A percentile compares a stretch with the other conserved stretches of the same genome.
Conservation (phyloP, 768 basidiomycete genomes). For the Kwoniella pini region DNA sequence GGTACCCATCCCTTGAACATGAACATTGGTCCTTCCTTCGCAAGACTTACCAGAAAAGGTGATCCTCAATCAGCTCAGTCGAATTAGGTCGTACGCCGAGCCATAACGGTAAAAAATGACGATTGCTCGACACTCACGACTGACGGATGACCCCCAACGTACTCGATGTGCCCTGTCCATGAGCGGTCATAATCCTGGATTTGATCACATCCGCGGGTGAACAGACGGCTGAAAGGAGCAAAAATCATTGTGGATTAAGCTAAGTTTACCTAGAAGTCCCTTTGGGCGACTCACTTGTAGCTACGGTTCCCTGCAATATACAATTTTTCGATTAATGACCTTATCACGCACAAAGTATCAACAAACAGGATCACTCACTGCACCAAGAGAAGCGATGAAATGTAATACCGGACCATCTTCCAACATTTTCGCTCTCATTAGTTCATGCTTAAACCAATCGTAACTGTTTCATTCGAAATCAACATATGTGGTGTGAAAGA, state of each 20-base stretch:
- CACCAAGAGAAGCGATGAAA: slow-evolving; percentile 82
- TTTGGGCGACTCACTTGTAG: slow-evolving; percentile 32
- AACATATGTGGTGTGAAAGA: neutral
- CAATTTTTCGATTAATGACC: too few relatives aligned
- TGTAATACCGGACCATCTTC: slow-evolving; percentile 80
- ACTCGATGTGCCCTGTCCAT: slow-evolving; percentile 37
- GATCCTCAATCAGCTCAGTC: too few relatives aligned
- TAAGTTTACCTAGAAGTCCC: neutral
- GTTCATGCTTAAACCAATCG: slow-evolving; percentile 85
- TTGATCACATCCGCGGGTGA: slow-evolving; percentile 52
- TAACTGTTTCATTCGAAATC: slow-evolving; percentile 60
- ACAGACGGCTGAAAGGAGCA: slow-evolving; percentile 34
- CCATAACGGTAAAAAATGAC: too few relatives aligned
- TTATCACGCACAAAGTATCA: too few relatives aligned
- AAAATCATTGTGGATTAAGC: neutral
- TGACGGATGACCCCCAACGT: slow-evolving; percentile 35
- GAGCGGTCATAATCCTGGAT: slow-evolving; percentile 48
- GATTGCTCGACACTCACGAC: too few relatives aligned
- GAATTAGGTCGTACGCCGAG: too few relatives aligned
- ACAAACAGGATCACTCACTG: slow-evolving; percentile 59
- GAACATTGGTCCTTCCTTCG: slow-evolving; percentile 44
- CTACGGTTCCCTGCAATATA: slow-evolving; percentile 38
- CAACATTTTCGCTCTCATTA: slow-evolving; percentile 71
- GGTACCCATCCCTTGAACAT: slow-evolving; percentile 52
- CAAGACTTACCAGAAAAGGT: too few relatives aligned